A percentile compares a stretch with the other conserved stretches of the same genome.
phyloP scores from a whole-genome alignment of 106 monocot species.

The Xerophyta viscosa region DNA sequence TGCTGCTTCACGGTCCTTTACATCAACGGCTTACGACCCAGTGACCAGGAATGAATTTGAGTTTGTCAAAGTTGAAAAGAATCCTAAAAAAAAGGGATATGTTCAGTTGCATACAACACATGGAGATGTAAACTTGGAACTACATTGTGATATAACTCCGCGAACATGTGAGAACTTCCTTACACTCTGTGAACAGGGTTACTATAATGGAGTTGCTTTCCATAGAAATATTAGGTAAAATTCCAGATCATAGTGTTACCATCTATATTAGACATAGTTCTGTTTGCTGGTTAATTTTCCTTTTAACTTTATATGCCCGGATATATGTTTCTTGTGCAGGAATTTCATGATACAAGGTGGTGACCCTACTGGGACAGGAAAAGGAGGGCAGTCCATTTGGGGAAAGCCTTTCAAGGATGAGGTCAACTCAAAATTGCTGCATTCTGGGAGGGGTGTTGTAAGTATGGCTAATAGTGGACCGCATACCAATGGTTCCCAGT shows the following conservation, averaged over 20 bases:
- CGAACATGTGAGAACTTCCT: conserved; percentile 93
- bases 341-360: conserved; percentile 99
- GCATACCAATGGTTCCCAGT: conserved; percentile 96
- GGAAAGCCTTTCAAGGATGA: conserved; percentile 98
- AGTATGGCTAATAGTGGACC: conserved; percentile 99
- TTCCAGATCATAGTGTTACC: background rate
- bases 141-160: conserved; percentile 93
- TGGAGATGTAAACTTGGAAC: conserved; percentile 85
- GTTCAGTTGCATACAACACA: conserved; percentile 95
- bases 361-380: conserved; percentile 92
- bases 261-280: no score
- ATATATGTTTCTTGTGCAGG: conserved; percentile 28
- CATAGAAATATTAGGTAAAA: conserved; percentile 89
- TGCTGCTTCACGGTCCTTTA: conserved; percentile 91
- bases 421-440: conserved; percentile 82
- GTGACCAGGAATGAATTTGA: conserved; percentile 93
- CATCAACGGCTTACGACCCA: conserved; percentile 93
- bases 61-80: conserved; percentile 86
- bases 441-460: conserved; percentile 85
- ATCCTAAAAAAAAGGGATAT: conserved; percentile 95
- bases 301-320: background rate
- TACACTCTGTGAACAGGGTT: conserved; percentile 95
- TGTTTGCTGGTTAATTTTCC: background rate
- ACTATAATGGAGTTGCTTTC: conserved; percentile 82
- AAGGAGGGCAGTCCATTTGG: conserved; percentile 92